phyloP scores from a whole-genome alignment of 345 rosid species.

The Acer negundo region DNA sequence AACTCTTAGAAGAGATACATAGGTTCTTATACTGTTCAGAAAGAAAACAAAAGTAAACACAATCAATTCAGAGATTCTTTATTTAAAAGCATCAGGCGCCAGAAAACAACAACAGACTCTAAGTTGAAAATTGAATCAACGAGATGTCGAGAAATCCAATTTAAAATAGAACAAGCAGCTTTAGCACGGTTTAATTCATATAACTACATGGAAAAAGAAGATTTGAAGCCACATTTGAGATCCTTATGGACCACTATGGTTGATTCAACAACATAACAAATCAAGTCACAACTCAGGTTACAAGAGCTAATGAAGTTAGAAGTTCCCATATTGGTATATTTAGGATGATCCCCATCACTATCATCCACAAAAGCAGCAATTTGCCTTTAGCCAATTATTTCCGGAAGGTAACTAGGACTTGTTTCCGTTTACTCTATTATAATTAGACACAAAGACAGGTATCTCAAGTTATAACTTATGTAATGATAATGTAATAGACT shows the following conservation, averaged over 20 bases:
- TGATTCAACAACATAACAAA: background rate
- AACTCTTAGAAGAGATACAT: constrained; percentile 1
- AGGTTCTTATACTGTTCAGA: background rate
- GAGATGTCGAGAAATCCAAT: too few relatives aligned
- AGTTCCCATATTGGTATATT: background rate
- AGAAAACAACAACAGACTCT: background rate
- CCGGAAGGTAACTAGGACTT: too few relatives aligned
- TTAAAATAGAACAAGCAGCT: background rate
- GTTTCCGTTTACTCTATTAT: background rate
- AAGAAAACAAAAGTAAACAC: constrained; percentile 6
- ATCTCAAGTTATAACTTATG: background rate
- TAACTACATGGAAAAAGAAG: background rate
- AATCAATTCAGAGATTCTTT: background rate
- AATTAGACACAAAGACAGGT: background rate
- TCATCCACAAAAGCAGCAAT: too few relatives aligned
- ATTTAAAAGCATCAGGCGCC: background rate
- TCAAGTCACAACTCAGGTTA: background rate
- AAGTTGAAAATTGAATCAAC: background rate
- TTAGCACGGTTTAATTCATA: background rate
- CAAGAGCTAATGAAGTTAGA: background rate
- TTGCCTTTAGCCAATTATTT: too few relatives aligned
- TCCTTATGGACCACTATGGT: background rate
- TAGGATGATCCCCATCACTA: background rate
- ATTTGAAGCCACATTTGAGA: background rate
- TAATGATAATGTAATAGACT: background rate